phyloP scores from a whole-genome alignment of 139 green algal species.

The Chlorella sp. region DNA sequence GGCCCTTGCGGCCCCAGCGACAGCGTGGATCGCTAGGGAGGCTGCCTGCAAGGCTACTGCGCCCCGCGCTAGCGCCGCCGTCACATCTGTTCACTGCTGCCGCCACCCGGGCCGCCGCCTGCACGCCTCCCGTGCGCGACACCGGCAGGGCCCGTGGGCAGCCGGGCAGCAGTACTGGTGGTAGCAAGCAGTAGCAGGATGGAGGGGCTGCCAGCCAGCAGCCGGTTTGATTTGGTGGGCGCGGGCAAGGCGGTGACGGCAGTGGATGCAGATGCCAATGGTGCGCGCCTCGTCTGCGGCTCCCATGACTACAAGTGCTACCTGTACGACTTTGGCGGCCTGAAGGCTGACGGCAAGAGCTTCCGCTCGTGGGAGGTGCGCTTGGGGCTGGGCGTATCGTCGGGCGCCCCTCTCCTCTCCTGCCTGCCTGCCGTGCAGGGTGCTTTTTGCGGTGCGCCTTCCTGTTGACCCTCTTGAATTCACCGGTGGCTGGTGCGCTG shows the following conservation, averaged over 20 bases:
- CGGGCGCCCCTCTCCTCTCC: too few species aligned
- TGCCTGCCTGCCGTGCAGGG: background rate
- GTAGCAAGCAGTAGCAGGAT: background rate
- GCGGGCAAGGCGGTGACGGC: constrained; percentile 75
- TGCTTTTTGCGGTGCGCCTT: background rate
- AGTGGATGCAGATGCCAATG: constrained; percentile 82
- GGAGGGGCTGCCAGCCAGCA: background rate
- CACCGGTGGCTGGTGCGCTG: background rate
- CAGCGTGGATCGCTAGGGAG: too few species aligned
- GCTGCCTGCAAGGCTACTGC: too few species aligned
- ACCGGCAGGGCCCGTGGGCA: background rate
- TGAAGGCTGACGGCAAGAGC: constrained; percentile 84
- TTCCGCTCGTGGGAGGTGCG: constrained; percentile 75
- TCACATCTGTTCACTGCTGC: background rate
- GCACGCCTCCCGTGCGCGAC: too few species aligned
- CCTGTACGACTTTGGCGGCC: constrained; percentile 93
- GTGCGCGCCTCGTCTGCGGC: constrained; percentile 77
- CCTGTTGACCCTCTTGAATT: background rate
- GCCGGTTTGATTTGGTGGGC: constrained; percentile 6
- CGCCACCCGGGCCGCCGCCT: background rate
- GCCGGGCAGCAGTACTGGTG: background rate
- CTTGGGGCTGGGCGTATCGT: background rate
- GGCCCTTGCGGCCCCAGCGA: too few species aligned
- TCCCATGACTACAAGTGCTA: constrained; percentile 81
- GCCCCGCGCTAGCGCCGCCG: too few species aligned